These are phyloP conservation scores for Coemansia erecta DNA, from an alignment of 192 early-diverging fungal genomes.

Conservation along the genomic window DNA sequence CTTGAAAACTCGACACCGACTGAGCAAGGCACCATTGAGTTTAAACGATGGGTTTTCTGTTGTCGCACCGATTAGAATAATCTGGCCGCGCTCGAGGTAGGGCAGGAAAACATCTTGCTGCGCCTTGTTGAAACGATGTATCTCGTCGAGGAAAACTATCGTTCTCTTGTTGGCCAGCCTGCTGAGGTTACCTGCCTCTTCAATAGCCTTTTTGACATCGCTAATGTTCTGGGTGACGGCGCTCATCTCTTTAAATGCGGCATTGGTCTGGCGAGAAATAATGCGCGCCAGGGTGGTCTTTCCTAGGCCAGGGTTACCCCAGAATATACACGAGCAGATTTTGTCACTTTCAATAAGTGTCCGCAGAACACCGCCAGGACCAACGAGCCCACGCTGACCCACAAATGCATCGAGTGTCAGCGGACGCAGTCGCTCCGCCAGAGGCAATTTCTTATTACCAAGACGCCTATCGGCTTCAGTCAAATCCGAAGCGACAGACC, in stretches of 20 bases:
- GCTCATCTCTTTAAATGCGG: conserved; percentile 51
- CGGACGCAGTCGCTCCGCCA: conserved; percentile 50
- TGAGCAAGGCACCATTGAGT: conserved; percentile 77
- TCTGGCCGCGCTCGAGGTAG: conserved; percentile 70
- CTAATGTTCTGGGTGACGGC: conserved; percentile 59
- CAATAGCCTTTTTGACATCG: conserved; percentile 67
- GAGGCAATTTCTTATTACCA: conserved; percentile 26
- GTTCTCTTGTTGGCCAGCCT: conserved; percentile 60
- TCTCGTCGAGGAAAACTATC: conserved; percentile 84
- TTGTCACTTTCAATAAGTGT: conserved; percentile 63
- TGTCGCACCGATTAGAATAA: conserved; percentile 70
- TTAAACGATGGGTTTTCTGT: conserved; percentile 86
- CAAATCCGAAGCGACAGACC: too few relatives aligned
- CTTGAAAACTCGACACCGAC: conserved; percentile 74
- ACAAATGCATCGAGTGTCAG: conserved; percentile 63
- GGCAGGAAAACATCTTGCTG: conserved; percentile 88
- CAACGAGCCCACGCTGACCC: conserved; percentile 70
- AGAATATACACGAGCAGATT: conserved; percentile 80
- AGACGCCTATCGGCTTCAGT: conserved; percentile 31
- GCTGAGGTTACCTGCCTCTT: conserved; percentile 62
- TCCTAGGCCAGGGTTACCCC: conserved; percentile 62
- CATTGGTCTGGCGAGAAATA: conserved; percentile 45
- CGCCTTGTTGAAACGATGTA: conserved; percentile 85
- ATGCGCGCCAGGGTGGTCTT: conserved; percentile 65
- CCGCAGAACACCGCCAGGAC: conserved; percentile 62